These are phyloP conservation scores for Phragmites australis DNA, from an alignment of 176 grass and related monocot species.

Conservation along the genomic window DNA sequence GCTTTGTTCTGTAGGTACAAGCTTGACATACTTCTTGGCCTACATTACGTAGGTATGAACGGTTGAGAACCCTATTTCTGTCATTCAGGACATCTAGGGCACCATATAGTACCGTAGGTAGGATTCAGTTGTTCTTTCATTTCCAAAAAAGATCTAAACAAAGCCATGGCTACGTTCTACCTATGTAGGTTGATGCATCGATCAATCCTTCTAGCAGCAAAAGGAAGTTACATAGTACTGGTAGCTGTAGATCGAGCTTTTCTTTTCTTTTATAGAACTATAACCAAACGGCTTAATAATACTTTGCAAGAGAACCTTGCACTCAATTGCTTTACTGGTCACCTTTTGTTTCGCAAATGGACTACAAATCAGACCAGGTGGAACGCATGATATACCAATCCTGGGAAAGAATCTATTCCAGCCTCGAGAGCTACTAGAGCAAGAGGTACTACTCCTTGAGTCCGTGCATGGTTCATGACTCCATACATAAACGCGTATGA, in stretches of 20 bases:
- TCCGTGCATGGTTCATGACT: slow-evolving; percentile 36
- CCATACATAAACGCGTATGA: slow-evolving; percentile 22
- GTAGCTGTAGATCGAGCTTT: not conserved
- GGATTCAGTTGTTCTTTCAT: not conserved
- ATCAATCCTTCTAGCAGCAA: not conserved
- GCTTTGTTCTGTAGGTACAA: too few species aligned
- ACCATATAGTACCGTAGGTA: not conserved
- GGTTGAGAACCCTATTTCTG: not conserved
- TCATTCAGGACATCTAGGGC: not conserved
- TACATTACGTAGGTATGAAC: not conserved
- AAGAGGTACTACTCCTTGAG: slow-evolving; percentile 17
- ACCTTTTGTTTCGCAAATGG: slow-evolving; percentile 27
- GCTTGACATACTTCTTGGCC: not conserved
- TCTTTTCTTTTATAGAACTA: not conserved
- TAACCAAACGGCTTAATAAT: not conserved
- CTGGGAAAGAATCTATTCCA: slow-evolving; percentile 39
- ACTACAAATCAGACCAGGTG: slow-evolving; percentile 39
- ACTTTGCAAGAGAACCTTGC: not conserved
- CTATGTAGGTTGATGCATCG: not conserved
- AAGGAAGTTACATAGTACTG: not conserved
- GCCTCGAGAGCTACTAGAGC: slow-evolving; percentile 19
- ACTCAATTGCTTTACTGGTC: too few species aligned
- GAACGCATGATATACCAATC: slow-evolving; percentile 13
- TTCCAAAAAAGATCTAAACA: not conserved
- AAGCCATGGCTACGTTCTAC: not conserved